Evolutionary conservation across 179 eudicot species (phyloP).

Genomic region (Amaranthus tricolor): DNA sequence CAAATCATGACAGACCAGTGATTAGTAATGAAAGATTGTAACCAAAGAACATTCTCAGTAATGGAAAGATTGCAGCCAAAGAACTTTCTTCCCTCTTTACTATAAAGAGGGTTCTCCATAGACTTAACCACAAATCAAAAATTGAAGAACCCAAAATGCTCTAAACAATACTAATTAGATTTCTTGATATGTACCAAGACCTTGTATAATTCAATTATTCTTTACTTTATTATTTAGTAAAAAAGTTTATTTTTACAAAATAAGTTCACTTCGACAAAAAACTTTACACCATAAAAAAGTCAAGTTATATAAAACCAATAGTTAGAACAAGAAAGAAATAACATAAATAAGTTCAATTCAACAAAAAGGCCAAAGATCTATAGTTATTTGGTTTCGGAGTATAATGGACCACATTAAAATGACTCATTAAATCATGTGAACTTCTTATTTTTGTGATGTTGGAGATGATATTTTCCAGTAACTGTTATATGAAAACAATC

Average conservation of each 20-base stretch:
- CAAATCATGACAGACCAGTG: neutral
- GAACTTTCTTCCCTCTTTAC: neutral
- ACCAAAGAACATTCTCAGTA: neutral
- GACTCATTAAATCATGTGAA: too few relatives aligned
- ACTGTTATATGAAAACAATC: too few relatives aligned
- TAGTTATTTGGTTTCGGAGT: too few relatives aligned
- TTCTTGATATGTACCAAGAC: neutral
- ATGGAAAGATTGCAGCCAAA: neutral
- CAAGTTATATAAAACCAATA: neutral
- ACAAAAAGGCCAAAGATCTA: too few relatives aligned
- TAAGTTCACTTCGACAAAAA: neutral
- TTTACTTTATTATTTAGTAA: too few relatives aligned
- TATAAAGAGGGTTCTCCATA: neutral
- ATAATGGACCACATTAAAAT: too few relatives aligned
- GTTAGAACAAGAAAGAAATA: too few relatives aligned
- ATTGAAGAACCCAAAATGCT: neutral
- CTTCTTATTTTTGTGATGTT: too few relatives aligned
- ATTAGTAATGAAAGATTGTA: neutral
- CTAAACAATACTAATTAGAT: neutral
- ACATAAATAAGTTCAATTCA: too few relatives aligned
- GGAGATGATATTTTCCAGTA: too few relatives aligned
- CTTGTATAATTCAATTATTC: too few relatives aligned
- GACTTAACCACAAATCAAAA: neutral
- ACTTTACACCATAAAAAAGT: neutral
- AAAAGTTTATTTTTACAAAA: neutral